Conservation (phyloP, 371 early-diverging fungal species). For the Haplosporangium sp. region DNA sequence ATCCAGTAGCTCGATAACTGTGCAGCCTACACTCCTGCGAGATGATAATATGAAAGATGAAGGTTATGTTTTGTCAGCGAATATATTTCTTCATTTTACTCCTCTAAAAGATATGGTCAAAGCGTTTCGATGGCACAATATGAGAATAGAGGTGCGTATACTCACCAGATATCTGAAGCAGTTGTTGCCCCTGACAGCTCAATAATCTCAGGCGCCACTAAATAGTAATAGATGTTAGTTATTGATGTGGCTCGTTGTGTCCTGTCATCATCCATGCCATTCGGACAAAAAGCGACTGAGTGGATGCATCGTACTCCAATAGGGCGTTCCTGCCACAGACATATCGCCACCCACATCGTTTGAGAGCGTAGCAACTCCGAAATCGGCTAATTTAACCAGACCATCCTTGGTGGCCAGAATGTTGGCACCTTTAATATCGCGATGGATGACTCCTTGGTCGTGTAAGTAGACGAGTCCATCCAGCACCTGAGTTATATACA, state of each 20-base stretch:
- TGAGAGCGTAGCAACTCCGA: slow-evolving; percentile 79
- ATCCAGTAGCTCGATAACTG: slow-evolving; percentile 86
- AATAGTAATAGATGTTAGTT: slow-evolving; percentile 28
- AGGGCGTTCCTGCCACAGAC: slow-evolving; percentile 73
- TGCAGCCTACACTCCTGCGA: slow-evolving; percentile 85
- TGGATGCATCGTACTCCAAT: slow-evolving; percentile 67
- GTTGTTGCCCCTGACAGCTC: slow-evolving; percentile 81
- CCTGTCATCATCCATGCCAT: not conserved
- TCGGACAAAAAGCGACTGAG: not conserved
- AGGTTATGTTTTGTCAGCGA: too few species aligned
- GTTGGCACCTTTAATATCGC: slow-evolving; percentile 93
- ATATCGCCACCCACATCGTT: slow-evolving; percentile 50
- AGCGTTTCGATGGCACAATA: not conserved
- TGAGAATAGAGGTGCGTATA: not conserved
- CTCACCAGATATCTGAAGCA: slow-evolving; percentile 83
- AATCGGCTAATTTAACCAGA: slow-evolving; percentile 87
- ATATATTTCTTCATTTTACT: too few species aligned
- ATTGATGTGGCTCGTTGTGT: not conserved
- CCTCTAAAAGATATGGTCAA: not conserved
- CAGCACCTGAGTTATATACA: slow-evolving; percentile 85
- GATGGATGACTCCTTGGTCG: slow-evolving; percentile 89
- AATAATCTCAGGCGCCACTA: slow-evolving; percentile 91
- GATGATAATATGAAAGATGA: not conserved
- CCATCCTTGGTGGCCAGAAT: slow-evolving; percentile 85
- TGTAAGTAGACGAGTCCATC: slow-evolving; percentile 86